phyloP scores from a whole-genome alignment of 2,329 filamentous ascomycete genomes.

The Amphichorda felina region DNA sequence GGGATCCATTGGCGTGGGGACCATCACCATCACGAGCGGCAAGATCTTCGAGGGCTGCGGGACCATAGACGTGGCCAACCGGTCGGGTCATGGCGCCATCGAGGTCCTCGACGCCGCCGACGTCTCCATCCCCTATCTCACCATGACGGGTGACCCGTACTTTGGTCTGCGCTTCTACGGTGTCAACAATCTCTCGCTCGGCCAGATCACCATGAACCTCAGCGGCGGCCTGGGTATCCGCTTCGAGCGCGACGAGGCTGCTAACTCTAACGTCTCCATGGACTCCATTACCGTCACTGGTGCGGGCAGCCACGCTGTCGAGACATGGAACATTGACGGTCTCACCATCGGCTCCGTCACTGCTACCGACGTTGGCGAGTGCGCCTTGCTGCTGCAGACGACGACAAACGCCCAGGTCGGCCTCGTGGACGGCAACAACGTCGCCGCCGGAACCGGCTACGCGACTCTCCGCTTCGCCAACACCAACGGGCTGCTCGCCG shows the following conservation, averaged over 20 bases:
- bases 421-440: conserved; percentile 43
- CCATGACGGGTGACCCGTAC: conserved; percentile 44
- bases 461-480: conserved; percentile 46
- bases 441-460: conserved; percentile 38
- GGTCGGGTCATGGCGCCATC: conserved; percentile 36
- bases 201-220: conserved; percentile 42
- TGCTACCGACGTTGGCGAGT: conserved; percentile 40
- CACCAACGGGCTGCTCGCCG: conserved; percentile 35
- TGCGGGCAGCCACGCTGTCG: conserved; percentile 42
- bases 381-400: conserved; percentile 41
- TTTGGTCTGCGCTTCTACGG: conserved; percentile 46
- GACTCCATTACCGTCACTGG: conserved; percentile 37
- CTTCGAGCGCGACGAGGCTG: conserved; percentile 41
- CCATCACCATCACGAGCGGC: conserved; percentile 35
- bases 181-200: conserved; percentile 32
- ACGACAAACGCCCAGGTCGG: conserved; percentile 39
- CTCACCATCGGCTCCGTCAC: conserved; percentile 39
- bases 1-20: conserved; percentile 40
- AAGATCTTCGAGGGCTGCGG: conserved; percentile 48
- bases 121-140: conserved; percentile 43
- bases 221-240: conserved; percentile 42
- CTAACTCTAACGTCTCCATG: conserved; percentile 41
- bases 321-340: conserved; percentile 47
- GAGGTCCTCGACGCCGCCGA: conserved; percentile 34
- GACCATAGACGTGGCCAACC: conserved; percentile 34